A percentile compares a stretch with the other conserved stretches of the same genome.
phyloP scores from a whole-genome alignment of 129 eudicot genomes.

The Centrapalus pauciflorus region DNA sequence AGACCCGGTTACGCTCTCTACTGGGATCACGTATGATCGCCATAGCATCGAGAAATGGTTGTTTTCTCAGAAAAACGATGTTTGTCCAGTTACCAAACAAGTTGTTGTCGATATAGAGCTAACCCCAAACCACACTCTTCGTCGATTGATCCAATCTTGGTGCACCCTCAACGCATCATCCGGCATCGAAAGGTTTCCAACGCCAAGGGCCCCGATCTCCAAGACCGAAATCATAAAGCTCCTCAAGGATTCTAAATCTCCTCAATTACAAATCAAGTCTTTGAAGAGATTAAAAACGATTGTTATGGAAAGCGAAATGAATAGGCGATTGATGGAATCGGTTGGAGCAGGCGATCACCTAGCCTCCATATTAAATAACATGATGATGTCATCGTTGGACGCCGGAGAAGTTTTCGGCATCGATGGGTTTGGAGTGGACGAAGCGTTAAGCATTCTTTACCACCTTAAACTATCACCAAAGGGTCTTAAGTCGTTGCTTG shows the following conservation, averaged over 20 bases:
- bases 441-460: slow-evolving; percentile 50
- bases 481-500: slow-evolving; percentile 28
- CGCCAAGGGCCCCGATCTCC: slow-evolving; percentile 41
- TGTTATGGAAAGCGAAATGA: slow-evolving; percentile 38
- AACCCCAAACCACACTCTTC: slow-evolving; percentile 62
- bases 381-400: neutral
- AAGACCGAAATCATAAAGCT: slow-evolving; percentile 45
- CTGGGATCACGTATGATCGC: slow-evolving; percentile 71
- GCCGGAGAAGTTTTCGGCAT: slow-evolving; percentile 28
- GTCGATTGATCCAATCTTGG: slow-evolving; percentile 65
- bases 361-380: slow-evolving; percentile 12
- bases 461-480: slow-evolving; percentile 35
- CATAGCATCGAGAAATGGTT: slow-evolving; percentile 68
- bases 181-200: slow-evolving; percentile 56
- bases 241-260: slow-evolving; percentile 37
- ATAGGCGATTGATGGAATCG: slow-evolving; percentile 46
- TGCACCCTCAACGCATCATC: slow-evolving; percentile 59
- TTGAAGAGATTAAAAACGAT: slow-evolving; percentile 42
- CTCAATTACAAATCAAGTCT: slow-evolving; percentile 24
- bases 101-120: slow-evolving; percentile 36
- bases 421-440: slow-evolving; percentile 24
- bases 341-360: slow-evolving; percentile 40
- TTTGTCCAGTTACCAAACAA: slow-evolving; percentile 62
- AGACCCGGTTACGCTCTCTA: slow-evolving; percentile 60
- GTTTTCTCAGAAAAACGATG: slow-evolving; percentile 30